Evolutionary conservation across 345 rosid species (phyloP).

Genomic region (Cardiospermum halicacabum): DNA sequence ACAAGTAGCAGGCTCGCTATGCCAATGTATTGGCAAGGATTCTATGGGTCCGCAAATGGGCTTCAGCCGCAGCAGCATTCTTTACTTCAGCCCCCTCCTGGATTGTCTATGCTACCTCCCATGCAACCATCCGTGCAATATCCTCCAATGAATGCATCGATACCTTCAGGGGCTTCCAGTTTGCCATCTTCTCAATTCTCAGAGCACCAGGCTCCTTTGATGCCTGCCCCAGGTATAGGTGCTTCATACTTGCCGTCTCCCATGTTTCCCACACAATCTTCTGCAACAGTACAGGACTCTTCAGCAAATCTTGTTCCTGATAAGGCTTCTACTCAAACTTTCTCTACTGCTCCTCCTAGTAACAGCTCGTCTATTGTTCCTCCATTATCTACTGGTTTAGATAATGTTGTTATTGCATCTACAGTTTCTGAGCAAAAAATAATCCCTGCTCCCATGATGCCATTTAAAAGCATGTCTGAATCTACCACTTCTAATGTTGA

Average conservation of each 20-base stretch:
- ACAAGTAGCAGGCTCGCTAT: slow-evolving; percentile 30
- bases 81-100: slow-evolving; percentile 31
- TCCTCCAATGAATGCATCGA: slow-evolving; percentile 17
- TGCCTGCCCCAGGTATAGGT: slow-evolving; percentile 23
- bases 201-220: slow-evolving; percentile 20
- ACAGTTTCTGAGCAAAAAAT: slow-evolving; percentile 17
- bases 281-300: slow-evolving; percentile 21
- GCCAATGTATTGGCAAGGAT: slow-evolving; percentile 52
- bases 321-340: slow-evolving; percentile 17
- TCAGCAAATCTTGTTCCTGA: slow-evolving; percentile 19
- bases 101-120: slow-evolving; percentile 31
- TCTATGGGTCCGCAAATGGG: slow-evolving; percentile 31
- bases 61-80: slow-evolving; percentile 32
- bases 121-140: slow-evolving; percentile 31
- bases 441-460: slow-evolving; percentile 18
- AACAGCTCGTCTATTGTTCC: slow-evolving; percentile 21
- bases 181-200: slow-evolving; percentile 23
- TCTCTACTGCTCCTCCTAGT: slow-evolving; percentile 20
- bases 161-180: slow-evolving; percentile 21
- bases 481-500: slow-evolving; percentile 12
- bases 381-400: slow-evolving; percentile 16
- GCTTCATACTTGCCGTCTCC: slow-evolving; percentile 19
- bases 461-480: slow-evolving; percentile 23
- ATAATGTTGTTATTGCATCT: slow-evolving; percentile 11
- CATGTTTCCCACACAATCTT: slow-evolving; percentile 14